Percentiles rank a stretch among this genome's conserved stretches.
phyloP scores from a whole-genome alignment of 305 asterid species.

The Fraxinus baroniana region DNA sequence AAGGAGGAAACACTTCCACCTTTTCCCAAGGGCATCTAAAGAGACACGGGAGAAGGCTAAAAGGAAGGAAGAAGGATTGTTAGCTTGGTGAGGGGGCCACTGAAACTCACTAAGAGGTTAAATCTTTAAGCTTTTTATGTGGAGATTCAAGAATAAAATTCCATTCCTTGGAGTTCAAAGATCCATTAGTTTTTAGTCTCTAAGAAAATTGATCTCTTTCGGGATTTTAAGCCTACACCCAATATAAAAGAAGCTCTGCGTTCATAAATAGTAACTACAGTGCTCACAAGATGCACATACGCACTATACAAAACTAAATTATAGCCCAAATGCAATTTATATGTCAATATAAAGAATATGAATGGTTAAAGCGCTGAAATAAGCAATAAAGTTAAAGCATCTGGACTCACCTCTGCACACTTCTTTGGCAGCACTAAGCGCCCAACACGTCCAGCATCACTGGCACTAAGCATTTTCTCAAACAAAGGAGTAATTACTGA shows the following conservation, averaged over 20 bases:
- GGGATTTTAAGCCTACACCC: neutral
- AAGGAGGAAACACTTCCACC: neutral
- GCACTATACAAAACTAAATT: neutral
- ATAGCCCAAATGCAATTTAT: conserved; percentile 2
- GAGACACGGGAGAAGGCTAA: neutral
- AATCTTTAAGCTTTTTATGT: neutral
- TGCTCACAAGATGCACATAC: conserved; percentile 10
- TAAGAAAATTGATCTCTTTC: neutral
- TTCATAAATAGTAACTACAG: conserved; percentile 16
- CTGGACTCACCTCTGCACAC: conserved; percentile 88
- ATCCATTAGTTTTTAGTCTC: neutral
- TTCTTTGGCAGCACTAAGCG: conserved; percentile 93
- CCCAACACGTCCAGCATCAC: conserved; percentile 96
- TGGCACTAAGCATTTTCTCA: conserved; percentile 92
- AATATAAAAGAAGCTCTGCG: neutral
- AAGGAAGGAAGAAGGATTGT: neutral
- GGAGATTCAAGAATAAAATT: neutral
- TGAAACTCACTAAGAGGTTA: neutral
- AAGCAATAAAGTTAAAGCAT: conserved; percentile 15
- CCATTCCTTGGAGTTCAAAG: neutral
- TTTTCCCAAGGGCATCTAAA: neutral
- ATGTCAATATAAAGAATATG: conserved; percentile 12
- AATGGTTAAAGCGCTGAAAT: conserved; percentile 10
- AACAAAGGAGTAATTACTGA: conserved; percentile 80
- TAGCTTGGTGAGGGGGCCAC: neutral